phyloP scores from a whole-genome alignment of 1,139 yeast genomes.

The Pneumocystis carinii region DNA sequence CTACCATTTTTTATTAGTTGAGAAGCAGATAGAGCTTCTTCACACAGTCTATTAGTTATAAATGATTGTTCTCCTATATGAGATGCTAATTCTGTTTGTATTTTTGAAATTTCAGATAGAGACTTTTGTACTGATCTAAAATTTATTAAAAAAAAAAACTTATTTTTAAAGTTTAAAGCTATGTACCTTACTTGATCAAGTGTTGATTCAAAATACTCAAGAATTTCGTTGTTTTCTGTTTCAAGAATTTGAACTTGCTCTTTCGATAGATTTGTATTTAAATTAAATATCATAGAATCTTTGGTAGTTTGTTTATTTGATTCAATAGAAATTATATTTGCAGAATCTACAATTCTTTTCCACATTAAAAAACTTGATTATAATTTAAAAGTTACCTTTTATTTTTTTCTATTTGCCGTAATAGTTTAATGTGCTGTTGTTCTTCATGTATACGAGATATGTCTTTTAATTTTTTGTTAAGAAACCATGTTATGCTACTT shows the following conservation, averaged over 20 bases:
- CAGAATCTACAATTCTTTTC: slow-evolving; percentile 1
- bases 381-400: slow-evolving; percentile 18
- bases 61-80: slow-evolving; percentile 67
- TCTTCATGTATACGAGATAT: slow-evolving; percentile 25
- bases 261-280: slow-evolving; percentile 21
- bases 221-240: slow-evolving; percentile 54
- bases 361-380: slow-evolving; percentile 12
- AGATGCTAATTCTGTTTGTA: slow-evolving; percentile 63
- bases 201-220: slow-evolving; percentile 45
- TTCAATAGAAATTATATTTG: slow-evolving; percentile 3
- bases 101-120: slow-evolving; percentile 60
- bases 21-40: slow-evolving; percentile 57
- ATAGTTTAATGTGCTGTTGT: slow-evolving; percentile 25
- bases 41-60: slow-evolving; percentile 49
- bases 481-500: slow-evolving; percentile 15
- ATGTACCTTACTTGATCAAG: slow-evolving; percentile 26
- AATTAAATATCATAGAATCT: slow-evolving; percentile 4
- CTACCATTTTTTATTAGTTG: slow-evolving; percentile 62
- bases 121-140: slow-evolving; percentile 56
- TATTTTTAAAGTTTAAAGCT: neutral
- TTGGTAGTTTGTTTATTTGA: neutral
- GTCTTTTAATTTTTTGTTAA: slow-evolving; percentile 18
- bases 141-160: neutral
- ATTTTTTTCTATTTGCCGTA: slow-evolving; percentile 23
- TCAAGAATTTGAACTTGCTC: slow-evolving; percentile 57